Conservation (phyloP, 2,329 filamentous ascomycete genomes). For the Acephala macrosclerotiorum region DNA sequence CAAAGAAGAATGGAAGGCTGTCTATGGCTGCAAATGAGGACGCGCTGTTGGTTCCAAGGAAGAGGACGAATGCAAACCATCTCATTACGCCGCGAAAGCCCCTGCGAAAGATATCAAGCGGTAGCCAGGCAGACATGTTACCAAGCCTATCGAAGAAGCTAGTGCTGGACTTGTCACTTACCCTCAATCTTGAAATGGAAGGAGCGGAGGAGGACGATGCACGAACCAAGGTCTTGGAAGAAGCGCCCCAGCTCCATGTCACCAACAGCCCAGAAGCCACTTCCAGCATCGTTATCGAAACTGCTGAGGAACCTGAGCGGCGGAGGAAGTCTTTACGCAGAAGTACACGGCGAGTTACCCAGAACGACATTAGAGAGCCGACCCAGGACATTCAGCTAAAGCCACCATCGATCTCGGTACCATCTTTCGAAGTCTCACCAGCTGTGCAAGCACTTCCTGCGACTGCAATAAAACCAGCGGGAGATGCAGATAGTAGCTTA, state of each 20-base stretch:
- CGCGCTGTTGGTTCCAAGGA: conserved; percentile 40
- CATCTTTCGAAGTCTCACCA: not conserved
- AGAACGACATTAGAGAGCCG: conserved; percentile 10
- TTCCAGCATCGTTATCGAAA: conserved; percentile 12
- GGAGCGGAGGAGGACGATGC: not conserved
- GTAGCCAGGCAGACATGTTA: not conserved
- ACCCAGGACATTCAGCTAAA: not conserved
- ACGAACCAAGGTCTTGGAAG: not conserved
- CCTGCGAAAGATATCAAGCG: conserved; percentile 27
- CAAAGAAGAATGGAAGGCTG: conserved; percentile 13
- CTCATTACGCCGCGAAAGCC: conserved; percentile 43
- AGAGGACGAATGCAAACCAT: conserved; percentile 44
- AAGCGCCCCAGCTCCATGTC: not conserved
- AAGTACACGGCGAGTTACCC: conserved; percentile 29
- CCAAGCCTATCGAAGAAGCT: not conserved
- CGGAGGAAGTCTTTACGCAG: conserved; percentile 27
- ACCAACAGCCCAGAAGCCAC: not conserved
- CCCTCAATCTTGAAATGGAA: not conserved
- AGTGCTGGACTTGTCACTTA: not conserved
- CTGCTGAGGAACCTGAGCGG: not conserved
- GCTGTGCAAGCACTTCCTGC: not conserved
- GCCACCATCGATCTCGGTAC: not conserved
- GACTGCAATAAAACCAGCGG: not conserved
- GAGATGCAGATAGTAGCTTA: not conserved
- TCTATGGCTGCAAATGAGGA: conserved; percentile 23